phyloP scores from a whole-genome alignment of 345 rosid genomes.

The Citrus medica region DNA sequence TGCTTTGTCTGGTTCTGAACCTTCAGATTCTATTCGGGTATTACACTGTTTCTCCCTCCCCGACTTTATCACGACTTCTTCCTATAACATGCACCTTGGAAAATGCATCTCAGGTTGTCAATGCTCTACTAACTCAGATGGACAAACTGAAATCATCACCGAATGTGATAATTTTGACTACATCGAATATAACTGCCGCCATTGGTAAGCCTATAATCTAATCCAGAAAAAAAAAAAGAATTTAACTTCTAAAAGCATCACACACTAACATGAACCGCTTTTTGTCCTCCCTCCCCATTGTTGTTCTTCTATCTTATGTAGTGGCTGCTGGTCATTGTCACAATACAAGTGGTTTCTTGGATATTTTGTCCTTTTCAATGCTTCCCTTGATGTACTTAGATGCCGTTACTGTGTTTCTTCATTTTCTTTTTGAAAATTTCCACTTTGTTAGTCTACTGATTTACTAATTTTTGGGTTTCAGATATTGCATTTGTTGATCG shows the following conservation, averaged over 20 bases:
- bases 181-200: constrained; percentile 97
- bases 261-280: constrained; percentile 2
- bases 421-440: not conserved
- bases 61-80: not conserved
- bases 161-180: constrained; percentile 85
- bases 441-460: not conserved
- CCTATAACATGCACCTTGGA: constrained; percentile 12
- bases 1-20: constrained; percentile 97
- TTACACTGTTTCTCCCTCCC: not conserved
- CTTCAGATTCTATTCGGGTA: constrained; percentile 98
- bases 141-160: constrained; percentile 92
- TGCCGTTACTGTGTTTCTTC: not conserved
- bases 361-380: not conserved
- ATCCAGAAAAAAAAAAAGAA: not conserved
- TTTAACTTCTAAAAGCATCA: not conserved
- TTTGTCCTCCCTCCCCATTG: not conserved
- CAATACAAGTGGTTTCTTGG: not conserved
- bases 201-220: constrained; percentile 59
- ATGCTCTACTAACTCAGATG: constrained; percentile 96
- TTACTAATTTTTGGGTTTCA: constrained; percentile 30
- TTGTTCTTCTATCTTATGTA: not conserved
- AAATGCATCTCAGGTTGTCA: constrained; percentile 70
- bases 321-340: not conserved
- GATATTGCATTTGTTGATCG: constrained; percentile 97
- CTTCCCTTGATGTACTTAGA: not conserved